Evolutionary conservation across 176 grass and related monocot species (phyloP), one percentile per base, ranked within the genome.

Genomic region (Saccharum officinarum): DNA sequence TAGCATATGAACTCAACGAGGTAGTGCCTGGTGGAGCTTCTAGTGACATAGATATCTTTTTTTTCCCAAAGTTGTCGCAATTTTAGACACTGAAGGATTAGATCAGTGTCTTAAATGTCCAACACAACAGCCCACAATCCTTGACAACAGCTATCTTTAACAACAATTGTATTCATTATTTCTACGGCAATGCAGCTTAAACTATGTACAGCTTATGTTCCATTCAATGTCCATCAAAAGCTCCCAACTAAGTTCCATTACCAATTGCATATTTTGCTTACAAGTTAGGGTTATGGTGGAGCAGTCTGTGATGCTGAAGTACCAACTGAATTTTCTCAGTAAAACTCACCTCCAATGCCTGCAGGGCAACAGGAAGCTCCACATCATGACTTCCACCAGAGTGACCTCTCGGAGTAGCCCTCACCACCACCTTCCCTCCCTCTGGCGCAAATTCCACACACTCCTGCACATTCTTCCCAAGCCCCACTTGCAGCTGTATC

Each of bases 281-380:
- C 22, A 91, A 60, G 40, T 77, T 76, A 36, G n/a, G 1, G 40
- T 66, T 62, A 78, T 61, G 62, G 71, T 81, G 26, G 36, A 76
- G 78, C 59, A 39, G 8, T 8, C n/a, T 1, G 0, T 50, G 42
- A 55, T 69, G 13, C 39, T 80, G 15, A 59, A 40, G 38, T 30
- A 38, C 47, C 23, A 42, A 44, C 6, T 9, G 2, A 23, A 44
- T 66, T 78, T 84, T 44, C 12, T 66, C 71, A 41, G 61, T 85
- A 84, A 72, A 86, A 22, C 85, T 91, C 71, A 95, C 96, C 91
- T 95, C 89, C 72, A 98, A 80, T 61, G 93, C 93, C 34, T 92
- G 91, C 47, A 98, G 81, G 22, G 86, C 87, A 76, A 86, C 60
- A 45, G 37, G 47, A 80, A 95, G 96, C 70, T 89, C 78, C 8